Percentiles rank a stretch among this genome's conserved stretches.
These are phyloP conservation scores for Podospora australis DNA, from an alignment of 495 filamentous ascomycete species.

Conservation along the genomic window DNA sequence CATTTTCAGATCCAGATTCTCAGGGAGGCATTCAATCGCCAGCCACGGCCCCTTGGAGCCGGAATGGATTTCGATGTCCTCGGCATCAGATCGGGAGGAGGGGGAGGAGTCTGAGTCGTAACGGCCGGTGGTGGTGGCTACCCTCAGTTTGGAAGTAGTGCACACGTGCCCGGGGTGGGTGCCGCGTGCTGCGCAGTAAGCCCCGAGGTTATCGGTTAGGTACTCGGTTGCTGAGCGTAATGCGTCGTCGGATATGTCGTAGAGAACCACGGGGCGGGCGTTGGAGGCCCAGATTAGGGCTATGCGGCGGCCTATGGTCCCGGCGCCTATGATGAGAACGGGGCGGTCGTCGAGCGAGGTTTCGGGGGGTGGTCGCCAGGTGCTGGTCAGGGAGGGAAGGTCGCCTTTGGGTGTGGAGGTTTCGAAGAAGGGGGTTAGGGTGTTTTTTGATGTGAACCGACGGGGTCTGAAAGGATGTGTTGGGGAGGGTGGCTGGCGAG, in stretches of 20 bases:
- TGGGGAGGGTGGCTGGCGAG: not conserved
- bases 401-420: not conserved
- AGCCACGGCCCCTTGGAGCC: conserved; percentile 35
- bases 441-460: not conserved
- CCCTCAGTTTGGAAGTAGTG: conserved; percentile 22
- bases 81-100: conserved; percentile 6
- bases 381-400: not conserved
- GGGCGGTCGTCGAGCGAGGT: conserved; percentile 26
- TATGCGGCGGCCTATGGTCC: conserved; percentile 31
- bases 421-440: not conserved
- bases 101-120: not conserved
- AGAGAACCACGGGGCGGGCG: conserved; percentile 29
- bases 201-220: conserved; percentile 31
- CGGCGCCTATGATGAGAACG: conserved; percentile 33
- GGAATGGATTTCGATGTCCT: conserved; percentile 24
- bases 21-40: conserved; percentile 54
- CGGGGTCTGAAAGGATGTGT: not conserved
- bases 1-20: conserved; percentile 47
- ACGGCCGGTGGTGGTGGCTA: conserved; percentile 19
- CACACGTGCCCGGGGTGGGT: conserved; percentile 30
- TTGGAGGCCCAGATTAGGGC: conserved; percentile 33
- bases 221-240: conserved; percentile 24
- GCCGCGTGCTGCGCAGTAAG: conserved; percentile 21
- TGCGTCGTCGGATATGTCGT: conserved; percentile 28
- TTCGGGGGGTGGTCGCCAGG: conserved; percentile 23